Evolutionary conservation across 768 basidiomycete species (phyloP), one percentile per base, ranked within the genome.

Genomic region (Russula lepida): DNA sequence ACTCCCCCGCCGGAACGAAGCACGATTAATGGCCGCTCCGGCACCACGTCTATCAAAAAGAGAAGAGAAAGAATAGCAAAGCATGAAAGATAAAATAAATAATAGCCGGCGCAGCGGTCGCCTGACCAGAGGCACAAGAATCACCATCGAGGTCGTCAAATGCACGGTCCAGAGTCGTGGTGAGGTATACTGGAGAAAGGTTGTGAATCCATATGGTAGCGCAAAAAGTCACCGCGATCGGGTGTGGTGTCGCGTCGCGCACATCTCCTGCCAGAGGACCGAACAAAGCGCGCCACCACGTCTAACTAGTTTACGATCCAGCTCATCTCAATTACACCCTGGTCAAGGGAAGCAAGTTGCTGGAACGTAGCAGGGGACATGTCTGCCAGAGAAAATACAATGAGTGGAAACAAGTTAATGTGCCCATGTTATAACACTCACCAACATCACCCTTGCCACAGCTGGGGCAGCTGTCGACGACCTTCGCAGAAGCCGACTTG

Each of bases 381-480:
- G 56, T 66, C 66, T 66, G 46, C 3, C 35, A n/a, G 44, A 23
- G 13, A 21, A 28, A 3, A 15, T 41, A 2, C n/a, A 30, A 54
- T 62, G 37, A 52, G 55, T n/a, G 25, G 49, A 21, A 43, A 28
- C 21, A 1, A 41, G 13, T 2, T 8, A 25, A 44, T 39, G 9
- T 13, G 8, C n/a, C 41, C 7, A 41, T 11, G 19, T 39, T 23
- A 41, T 19, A 35, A 49, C 4, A 44, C 64, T 44, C 41, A 66
- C 66, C 66, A 32, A 66, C 57, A 43, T 66, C 66, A 35, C 39
- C 27, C 2, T 12, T 0, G 19, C 66, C 60, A 43, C 66, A 66
- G 13, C 57, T 19, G 1, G 35, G 50, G 57, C 66, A 66, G 50
- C 54, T 65, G 41, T 66, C 66, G 8, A 44, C 46, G 37, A 66